These are phyloP conservation scores for Boletus reticuloceps DNA, from an alignment of 768 basidiomycete species.

Conservation along the genomic window DNA sequence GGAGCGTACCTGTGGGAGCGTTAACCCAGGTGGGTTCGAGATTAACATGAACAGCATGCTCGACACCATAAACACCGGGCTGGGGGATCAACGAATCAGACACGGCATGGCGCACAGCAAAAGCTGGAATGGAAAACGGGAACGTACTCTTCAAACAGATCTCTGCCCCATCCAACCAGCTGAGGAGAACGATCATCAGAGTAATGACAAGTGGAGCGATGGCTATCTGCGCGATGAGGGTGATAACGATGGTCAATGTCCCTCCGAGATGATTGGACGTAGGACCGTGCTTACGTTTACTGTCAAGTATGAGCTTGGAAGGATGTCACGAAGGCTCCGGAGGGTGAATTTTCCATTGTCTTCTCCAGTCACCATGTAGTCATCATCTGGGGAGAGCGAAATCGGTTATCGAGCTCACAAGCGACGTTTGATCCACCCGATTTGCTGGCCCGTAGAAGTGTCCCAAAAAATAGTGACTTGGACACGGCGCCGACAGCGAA, in stretches of 20 bases:
- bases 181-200: conserved; percentile 68
- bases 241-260: conserved; percentile 77
- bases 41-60: conserved; percentile 70
- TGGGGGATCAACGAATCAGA: conserved; percentile 25
- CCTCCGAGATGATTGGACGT: conserved; percentile 51
- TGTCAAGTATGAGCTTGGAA: not conserved
- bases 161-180: conserved; percentile 40
- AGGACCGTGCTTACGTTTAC: not conserved
- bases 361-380: not conserved
- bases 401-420: too few species aligned
- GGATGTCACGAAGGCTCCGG: not conserved
- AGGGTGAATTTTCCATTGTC: not conserved
- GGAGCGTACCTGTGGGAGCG: conserved; percentile 52
- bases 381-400: not conserved
- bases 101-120: not conserved
- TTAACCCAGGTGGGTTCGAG: conserved; percentile 79
- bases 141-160: conserved; percentile 74
- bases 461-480: too few species aligned
- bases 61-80: conserved; percentile 84
- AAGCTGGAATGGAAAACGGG: not conserved
- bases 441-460: too few species aligned
- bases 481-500: too few species aligned
- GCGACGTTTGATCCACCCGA: too few species aligned
- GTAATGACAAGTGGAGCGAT: conserved; percentile 76
- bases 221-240: conserved; percentile 84